phyloP scores from a whole-genome alignment of 2,329 filamentous ascomycete genomes.

The Nothomitra cinnamomea region DNA sequence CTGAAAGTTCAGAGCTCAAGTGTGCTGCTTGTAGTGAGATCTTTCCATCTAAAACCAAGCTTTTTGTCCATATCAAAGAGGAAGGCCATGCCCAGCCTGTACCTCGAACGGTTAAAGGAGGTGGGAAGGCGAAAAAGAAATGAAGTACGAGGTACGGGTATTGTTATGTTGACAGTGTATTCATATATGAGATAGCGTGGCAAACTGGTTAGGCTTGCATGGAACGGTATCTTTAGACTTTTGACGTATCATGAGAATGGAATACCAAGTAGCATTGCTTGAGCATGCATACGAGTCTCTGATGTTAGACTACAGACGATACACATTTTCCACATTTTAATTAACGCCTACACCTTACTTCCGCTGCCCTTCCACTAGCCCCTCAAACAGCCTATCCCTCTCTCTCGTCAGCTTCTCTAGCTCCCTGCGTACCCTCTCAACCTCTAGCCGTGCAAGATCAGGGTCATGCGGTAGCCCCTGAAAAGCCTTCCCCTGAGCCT shows the following conservation, averaged over 20 bases:
- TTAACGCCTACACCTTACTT: background rate
- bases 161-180: background rate
- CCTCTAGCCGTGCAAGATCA: slow-evolving; percentile 48
- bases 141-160: background rate
- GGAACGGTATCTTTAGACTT: background rate
- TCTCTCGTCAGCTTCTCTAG: slow-evolving; percentile 41
- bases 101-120: background rate
- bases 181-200: background rate
- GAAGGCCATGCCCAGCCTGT: slow-evolving; percentile 42
- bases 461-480: slow-evolving; percentile 56
- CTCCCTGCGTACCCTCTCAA: slow-evolving; percentile 49
- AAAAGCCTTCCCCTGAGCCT: slow-evolving; percentile 46
- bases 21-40: slow-evolving; percentile 63
- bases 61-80: slow-evolving; percentile 58
- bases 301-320: no score
- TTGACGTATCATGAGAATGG: no score
- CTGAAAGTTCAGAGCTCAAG: slow-evolving; percentile 28
- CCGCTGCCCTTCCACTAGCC: slow-evolving; percentile 34
- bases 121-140: slow-evolving; percentile 2
- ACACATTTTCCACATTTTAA: no score
- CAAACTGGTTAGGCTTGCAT: background rate
- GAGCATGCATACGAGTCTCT: no score
- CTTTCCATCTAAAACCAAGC: slow-evolving; percentile 56
- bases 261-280: no score
- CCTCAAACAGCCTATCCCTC: slow-evolving; percentile 61